Evolutionary conservation across 768 basidiomycete genomes (phyloP).

Genomic region (Lactarius indigo): DNA sequence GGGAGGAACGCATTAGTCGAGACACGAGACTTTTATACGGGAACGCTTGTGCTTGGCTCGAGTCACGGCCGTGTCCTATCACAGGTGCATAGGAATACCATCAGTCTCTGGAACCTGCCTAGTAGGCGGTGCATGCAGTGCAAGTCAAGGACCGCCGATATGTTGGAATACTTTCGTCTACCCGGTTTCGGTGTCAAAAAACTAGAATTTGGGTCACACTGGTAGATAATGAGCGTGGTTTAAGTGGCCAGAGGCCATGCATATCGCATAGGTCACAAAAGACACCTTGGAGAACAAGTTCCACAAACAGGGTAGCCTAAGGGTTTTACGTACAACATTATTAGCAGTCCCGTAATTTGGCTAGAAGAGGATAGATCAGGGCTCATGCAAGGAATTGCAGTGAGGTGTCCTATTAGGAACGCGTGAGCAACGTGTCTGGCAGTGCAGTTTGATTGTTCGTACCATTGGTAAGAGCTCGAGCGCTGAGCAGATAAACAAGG

Average conservation of each 20-base stretch:
- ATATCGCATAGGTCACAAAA: background rate
- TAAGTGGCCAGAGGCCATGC: background rate
- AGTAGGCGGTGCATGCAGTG: too few relatives aligned
- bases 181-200: background rate
- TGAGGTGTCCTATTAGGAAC: slow-evolving; percentile 30
- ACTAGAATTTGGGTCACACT: background rate
- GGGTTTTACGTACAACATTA: background rate
- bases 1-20: too few relatives aligned
- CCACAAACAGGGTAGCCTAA: background rate
- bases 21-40: too few relatives aligned
- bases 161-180: background rate
- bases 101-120: too few relatives aligned
- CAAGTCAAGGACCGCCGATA: too few relatives aligned
- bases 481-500: slow-evolving; percentile 32
- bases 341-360: background rate
- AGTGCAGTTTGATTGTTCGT: slow-evolving; percentile 20
- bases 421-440: background rate
- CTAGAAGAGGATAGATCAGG: background rate
- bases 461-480: slow-evolving; percentile 71
- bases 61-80: too few relatives aligned
- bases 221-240: background rate
- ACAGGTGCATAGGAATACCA: too few relatives aligned
- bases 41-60: too few relatives aligned
- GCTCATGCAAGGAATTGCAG: slow-evolving; percentile 33
- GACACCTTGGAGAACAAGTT: background rate